Percentiles rank a stretch among this genome's conserved stretches.
Conservation (phyloP, 1,284 basidiomycete species). For the Cryptococcus maquisensis region DNA sequence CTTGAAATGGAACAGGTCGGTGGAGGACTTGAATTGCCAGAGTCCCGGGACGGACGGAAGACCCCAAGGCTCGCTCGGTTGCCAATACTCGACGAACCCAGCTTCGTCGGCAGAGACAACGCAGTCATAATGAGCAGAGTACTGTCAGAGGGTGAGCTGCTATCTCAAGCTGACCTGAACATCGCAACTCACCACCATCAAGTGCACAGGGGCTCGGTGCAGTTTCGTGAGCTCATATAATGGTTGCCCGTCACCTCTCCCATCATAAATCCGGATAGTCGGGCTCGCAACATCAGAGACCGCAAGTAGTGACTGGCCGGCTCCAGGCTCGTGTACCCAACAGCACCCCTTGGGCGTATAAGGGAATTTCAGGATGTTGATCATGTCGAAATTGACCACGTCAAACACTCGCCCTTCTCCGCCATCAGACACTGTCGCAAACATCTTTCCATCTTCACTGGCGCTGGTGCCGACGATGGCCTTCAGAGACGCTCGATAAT, state of each 20-base stretch:
- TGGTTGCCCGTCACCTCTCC: slow-evolving; percentile 73
- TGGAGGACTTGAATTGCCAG: slow-evolving; percentile 87
- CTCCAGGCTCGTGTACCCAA: slow-evolving; percentile 87
- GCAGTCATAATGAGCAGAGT: slow-evolving; percentile 81
- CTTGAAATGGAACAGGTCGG: slow-evolving; percentile 97
- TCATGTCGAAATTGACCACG: slow-evolving; percentile 92
- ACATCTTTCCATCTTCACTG: slow-evolving; percentile 88
- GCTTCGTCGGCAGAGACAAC: slow-evolving; percentile 92
- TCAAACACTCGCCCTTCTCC: slow-evolving; percentile 92
- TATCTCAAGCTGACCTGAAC: background rate
- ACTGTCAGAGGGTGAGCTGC: slow-evolving; percentile 53
- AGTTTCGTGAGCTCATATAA: slow-evolving; percentile 69
- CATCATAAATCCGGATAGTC: slow-evolving; percentile 85
- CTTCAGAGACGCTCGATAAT: slow-evolving; percentile 84
- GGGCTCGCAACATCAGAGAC: slow-evolving; percentile 77
- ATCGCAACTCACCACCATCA: slow-evolving; percentile 75
- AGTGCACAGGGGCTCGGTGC: slow-evolving; percentile 81
- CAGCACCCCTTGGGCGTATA: slow-evolving; percentile 81
- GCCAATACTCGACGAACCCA: slow-evolving; percentile 97
- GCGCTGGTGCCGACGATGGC: slow-evolving; percentile 75
- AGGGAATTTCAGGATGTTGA: slow-evolving; percentile 90
- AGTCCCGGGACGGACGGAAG: slow-evolving; percentile 72
- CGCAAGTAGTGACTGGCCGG: slow-evolving; percentile 82
- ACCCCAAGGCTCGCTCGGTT: slow-evolving; percentile 78
- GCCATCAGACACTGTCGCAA: slow-evolving; percentile 82